A percentile compares a stretch with the other conserved stretches of the same genome.
Conservation (phyloP, 2,329 filamentous ascomycete genomes). For the Alternaria tenuissima region DNA sequence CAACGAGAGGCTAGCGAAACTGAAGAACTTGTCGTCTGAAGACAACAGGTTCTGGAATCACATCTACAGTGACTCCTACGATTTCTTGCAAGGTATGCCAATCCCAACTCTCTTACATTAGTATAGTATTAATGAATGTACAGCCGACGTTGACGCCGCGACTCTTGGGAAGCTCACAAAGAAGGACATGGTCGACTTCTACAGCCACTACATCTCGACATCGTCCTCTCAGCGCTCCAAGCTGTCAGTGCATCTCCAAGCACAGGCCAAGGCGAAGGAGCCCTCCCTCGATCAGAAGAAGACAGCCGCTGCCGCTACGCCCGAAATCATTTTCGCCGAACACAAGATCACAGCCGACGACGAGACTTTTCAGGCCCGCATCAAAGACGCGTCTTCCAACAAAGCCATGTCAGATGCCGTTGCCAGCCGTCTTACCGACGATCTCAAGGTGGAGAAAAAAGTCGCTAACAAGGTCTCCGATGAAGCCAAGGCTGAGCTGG, state of each 20-base stretch:
- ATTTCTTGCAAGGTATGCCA: constrained; percentile 81
- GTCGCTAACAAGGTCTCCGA: constrained; percentile 59
- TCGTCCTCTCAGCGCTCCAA: constrained; percentile 79
- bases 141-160: constrained; percentile 78
- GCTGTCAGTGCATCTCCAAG: constrained; percentile 81
- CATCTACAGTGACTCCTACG: constrained; percentile 84
- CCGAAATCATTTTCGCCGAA: too few species aligned
- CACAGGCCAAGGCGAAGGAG: constrained; percentile 65
- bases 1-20: constrained; percentile 84
- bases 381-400: constrained; percentile 58
- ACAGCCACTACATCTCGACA: constrained; percentile 76
- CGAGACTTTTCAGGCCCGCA: constrained; percentile 52
- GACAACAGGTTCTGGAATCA: constrained; percentile 83
- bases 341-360: constrained; percentile 56
- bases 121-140: constrained; percentile 11
- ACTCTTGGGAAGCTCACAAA: constrained; percentile 79
- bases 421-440: constrained; percentile 56
- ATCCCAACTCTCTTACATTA: background rate
- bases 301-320: constrained; percentile 46
- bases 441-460: constrained; percentile 58
- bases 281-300: constrained; percentile 54
- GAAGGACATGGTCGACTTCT: constrained; percentile 81
- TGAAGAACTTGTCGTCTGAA: constrained; percentile 91
- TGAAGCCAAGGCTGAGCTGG: constrained; percentile 60
- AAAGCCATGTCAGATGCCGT: constrained; percentile 61